Conservation (phyloP, 2,329 filamentous ascomycete species). For the Ascochyta clinopodiicola region DNA sequence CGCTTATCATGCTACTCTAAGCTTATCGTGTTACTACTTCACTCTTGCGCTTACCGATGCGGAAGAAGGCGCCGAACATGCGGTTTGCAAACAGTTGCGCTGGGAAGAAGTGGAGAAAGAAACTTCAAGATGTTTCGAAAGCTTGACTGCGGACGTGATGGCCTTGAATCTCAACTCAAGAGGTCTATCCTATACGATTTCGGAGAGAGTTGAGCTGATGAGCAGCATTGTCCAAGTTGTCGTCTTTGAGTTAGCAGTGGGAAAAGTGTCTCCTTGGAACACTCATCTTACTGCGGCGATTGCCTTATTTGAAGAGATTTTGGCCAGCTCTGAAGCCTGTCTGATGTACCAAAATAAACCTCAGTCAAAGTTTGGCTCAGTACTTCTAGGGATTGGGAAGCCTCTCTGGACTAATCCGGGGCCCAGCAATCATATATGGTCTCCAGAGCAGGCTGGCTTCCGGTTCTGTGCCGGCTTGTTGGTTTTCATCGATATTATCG, state of each 20-base stretch:
- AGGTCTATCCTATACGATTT: neutral
- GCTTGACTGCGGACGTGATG: conserved; percentile 14
- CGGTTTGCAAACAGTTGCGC: conserved; percentile 16
- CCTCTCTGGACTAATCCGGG: conserved; percentile 18
- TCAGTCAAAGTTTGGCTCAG: conserved; percentile 11
- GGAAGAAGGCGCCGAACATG: conserved; percentile 9
- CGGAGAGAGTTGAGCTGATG: conserved; percentile 16
- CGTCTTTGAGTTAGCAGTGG: conserved; percentile 24
- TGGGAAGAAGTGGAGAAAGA: conserved; percentile 21
- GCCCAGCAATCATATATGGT: conserved; percentile 18
- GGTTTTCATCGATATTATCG: conserved; percentile 24
- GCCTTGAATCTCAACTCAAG: conserved; percentile 1
- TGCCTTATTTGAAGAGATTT: conserved; percentile 20
- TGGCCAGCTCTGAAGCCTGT: neutral
- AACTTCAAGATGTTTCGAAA: conserved; percentile 19
- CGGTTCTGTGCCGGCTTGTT: conserved; percentile 22
- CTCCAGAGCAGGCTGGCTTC: conserved; percentile 18
- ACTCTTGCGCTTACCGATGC: conserved; percentile 22
- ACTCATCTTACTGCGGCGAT: conserved; percentile 22
- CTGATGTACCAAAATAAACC: conserved; percentile 1
- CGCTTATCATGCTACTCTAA: conserved; percentile 18
- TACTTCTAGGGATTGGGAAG: conserved; percentile 12
- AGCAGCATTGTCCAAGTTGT: conserved; percentile 19
- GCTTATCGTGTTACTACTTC: conserved; percentile 23
- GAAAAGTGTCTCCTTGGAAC: conserved; percentile 14